A percentile compares a stretch with the other conserved stretches of the same genome.
Conservation (phyloP, 441 rosid genomes). For the Rhodomyrtus psidioides region DNA sequence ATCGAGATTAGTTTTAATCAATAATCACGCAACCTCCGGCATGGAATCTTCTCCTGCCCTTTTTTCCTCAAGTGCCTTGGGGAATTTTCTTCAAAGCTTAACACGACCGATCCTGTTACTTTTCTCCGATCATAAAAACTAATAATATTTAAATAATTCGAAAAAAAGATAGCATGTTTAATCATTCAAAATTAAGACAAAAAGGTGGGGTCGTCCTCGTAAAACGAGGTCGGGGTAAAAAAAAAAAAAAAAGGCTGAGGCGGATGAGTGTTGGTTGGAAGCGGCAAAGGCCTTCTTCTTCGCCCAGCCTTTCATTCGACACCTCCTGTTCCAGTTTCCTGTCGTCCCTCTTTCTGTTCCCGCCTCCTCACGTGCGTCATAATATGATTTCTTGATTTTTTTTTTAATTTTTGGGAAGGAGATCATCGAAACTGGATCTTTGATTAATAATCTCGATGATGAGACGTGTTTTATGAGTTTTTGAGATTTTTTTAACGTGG, state of each 20-base stretch:
- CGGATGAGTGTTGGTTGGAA: conserved; percentile 28
- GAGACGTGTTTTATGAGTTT: background rate
- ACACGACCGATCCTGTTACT: background rate
- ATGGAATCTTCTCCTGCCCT: background rate
- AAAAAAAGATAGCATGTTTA: background rate
- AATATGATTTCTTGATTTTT: background rate
- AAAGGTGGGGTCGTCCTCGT: background rate
- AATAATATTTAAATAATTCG: background rate
- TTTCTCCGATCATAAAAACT: background rate
- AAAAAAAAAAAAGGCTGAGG: background rate
- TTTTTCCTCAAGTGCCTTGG: background rate
- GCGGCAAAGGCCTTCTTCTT: conserved; percentile 7
- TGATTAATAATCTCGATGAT: background rate
- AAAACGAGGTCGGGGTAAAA: background rate
- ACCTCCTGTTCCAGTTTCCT: background rate
- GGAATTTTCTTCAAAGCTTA: background rate
- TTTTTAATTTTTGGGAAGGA: background rate
- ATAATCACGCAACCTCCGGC: background rate
- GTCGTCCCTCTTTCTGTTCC: conserved; percentile 10
- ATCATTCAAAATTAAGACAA: background rate
- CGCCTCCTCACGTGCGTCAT: conserved; percentile 36
- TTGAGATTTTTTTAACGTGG: background rate
- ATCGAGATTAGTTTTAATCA: background rate
- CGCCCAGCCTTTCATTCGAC: conserved; percentile 15
- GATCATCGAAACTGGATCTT: background rate